These are phyloP conservation scores for Plasmodium vivax DNA, from an alignment of 169 alveolate species.

Conservation along the genomic window DNA sequence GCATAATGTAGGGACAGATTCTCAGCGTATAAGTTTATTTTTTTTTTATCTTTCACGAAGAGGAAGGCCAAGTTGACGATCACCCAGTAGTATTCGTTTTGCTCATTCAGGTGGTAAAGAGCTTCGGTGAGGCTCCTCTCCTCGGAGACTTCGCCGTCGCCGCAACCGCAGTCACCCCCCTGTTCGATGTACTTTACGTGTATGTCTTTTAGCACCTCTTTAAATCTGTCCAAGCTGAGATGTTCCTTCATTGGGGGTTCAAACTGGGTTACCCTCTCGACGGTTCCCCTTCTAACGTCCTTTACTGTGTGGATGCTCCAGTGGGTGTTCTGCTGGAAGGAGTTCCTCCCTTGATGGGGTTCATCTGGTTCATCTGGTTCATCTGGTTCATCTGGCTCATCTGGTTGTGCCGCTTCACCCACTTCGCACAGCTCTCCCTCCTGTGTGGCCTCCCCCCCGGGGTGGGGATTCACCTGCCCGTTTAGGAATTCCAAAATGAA, in stretches of 20 bases:
- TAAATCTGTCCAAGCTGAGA: background rate
- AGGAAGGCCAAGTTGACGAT: slow-evolving; percentile 26
- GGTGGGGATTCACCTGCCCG: background rate
- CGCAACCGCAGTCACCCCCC: background rate
- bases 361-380: background rate
- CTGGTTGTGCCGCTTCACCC: background rate
- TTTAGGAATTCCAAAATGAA: slow-evolving; percentile 10
- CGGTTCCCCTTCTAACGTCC: slow-evolving; percentile 2
- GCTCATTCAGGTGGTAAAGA: slow-evolving; percentile 21
- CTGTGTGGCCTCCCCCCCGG: background rate
- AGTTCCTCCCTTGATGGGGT: background rate
- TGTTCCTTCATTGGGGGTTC: background rate
- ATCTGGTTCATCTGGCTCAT: no score
- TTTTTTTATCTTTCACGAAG: slow-evolving; percentile 31
- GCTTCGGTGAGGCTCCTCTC: background rate
- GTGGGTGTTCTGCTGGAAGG: background rate
- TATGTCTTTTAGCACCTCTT: background rate
- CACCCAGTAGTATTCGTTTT: slow-evolving; percentile 19
- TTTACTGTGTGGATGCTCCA: slow-evolving; percentile 39
- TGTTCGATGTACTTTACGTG: slow-evolving; percentile 40
- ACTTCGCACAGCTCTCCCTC: background rate
- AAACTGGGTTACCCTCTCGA: background rate
- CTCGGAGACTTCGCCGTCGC: background rate
- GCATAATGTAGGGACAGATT: background rate
- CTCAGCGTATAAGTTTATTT: slow-evolving; percentile 14